These are phyloP conservation scores for Blastobotrys raffinosifermentans DNA, from an alignment of 1,139 yeast genomes.

Conservation along the genomic window DNA sequence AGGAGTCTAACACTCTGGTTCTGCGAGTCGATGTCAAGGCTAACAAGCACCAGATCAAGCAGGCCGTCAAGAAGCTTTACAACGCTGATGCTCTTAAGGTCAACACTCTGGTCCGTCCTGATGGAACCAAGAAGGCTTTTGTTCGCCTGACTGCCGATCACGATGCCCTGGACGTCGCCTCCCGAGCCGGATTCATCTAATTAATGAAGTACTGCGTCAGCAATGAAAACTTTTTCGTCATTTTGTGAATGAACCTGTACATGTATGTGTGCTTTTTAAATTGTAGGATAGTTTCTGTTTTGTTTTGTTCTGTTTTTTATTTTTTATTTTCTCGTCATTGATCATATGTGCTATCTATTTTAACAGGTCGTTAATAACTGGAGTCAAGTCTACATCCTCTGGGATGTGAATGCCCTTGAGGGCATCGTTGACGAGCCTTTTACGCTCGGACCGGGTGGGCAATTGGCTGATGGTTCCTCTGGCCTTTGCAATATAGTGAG, in stretches of 20 bases:
- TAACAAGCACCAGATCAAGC: constrained; percentile 97
- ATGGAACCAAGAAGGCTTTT: constrained; percentile 99
- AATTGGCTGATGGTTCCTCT: not conserved
- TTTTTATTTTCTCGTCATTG: too few relatives aligned
- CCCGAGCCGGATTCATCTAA: constrained; percentile 98
- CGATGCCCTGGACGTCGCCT: constrained; percentile 99
- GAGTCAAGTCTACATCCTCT: constrained; percentile 23
- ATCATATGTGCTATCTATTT: too few relatives aligned
- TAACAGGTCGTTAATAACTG: constrained; percentile 23
- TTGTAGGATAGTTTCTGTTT: too few relatives aligned
- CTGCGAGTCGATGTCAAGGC: constrained; percentile 96
- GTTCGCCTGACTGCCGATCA: constrained; percentile 98
- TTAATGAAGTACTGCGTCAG: constrained; percentile 8
- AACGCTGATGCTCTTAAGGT: constrained; percentile 91
- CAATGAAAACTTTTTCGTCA: too few relatives aligned
- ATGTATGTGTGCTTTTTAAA: too few relatives aligned
- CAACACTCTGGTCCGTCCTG: constrained; percentile 96
- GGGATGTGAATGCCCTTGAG: constrained; percentile 24
- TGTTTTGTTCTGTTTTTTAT: too few relatives aligned
- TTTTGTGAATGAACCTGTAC: too few relatives aligned
- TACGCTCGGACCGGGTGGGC: constrained; percentile 2
- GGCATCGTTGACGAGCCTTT: constrained; percentile 23
- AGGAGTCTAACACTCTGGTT: constrained; percentile 98
- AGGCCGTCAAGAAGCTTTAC: constrained; percentile 97
- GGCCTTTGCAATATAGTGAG: constrained; percentile 3